Conservation (phyloP, 2,329 filamentous ascomycete genomes). For the Colletotrichum musae region DNA sequence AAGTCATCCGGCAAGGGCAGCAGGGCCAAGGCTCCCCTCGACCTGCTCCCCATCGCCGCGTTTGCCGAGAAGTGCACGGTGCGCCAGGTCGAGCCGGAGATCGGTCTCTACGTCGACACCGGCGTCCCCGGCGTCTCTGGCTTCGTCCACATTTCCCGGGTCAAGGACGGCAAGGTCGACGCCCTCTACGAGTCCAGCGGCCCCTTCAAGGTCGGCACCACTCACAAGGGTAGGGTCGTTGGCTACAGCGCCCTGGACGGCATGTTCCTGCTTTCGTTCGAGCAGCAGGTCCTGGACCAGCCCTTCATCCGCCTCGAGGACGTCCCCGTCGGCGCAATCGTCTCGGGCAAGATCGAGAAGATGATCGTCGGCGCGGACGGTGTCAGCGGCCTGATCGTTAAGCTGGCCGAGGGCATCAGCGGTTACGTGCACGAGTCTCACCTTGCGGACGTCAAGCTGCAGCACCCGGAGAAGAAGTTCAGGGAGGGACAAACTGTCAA, state of each 20-base stretch:
- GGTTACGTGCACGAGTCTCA: slow-evolving; percentile 93
- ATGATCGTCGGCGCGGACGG: slow-evolving; percentile 84
- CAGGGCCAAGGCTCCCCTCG: slow-evolving; percentile 64
- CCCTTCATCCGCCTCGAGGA: slow-evolving; percentile 94
- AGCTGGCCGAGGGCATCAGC: slow-evolving; percentile 86
- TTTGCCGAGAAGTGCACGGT: slow-evolving; percentile 85
- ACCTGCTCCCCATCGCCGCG: slow-evolving; percentile 78
- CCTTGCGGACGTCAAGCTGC: slow-evolving; percentile 87
- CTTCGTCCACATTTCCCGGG: slow-evolving; percentile 94
- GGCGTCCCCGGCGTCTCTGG: slow-evolving; percentile 76
- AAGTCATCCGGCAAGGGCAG: slow-evolving; percentile 60
- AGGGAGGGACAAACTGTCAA: slow-evolving; percentile 88
- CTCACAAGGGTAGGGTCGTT: slow-evolving; percentile 85
- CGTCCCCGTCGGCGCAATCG: slow-evolving; percentile 83
- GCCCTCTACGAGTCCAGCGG: slow-evolving; percentile 83
- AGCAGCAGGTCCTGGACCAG: slow-evolving; percentile 86
- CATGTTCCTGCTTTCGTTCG: slow-evolving; percentile 86
- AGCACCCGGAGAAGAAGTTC: slow-evolving; percentile 97
- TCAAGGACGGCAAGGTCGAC: slow-evolving; percentile 92
- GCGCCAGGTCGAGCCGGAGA: slow-evolving; percentile 81
- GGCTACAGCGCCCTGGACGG: slow-evolving; percentile 92
- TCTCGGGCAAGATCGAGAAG: slow-evolving; percentile 88
- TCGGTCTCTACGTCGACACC: slow-evolving; percentile 85
- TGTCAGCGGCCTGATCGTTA: slow-evolving; percentile 84
- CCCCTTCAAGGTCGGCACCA: slow-evolving; percentile 82